These are phyloP conservation scores for Radiomyces spectabilis DNA, from an alignment of 192 early-diverging fungal genomes.

Conservation along the genomic window DNA sequence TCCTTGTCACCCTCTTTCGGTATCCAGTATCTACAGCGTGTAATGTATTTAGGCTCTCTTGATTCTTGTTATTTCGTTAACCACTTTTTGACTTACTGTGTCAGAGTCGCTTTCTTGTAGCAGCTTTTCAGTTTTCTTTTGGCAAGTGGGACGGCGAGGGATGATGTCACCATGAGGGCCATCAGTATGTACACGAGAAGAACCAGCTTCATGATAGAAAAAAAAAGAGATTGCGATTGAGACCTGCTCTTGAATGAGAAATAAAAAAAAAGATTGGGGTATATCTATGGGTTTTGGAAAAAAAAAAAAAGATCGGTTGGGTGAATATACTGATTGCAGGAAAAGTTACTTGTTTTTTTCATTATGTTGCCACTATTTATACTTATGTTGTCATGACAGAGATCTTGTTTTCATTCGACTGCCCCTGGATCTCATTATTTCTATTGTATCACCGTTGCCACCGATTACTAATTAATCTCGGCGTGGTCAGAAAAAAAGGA, in stretches of 20 bases:
- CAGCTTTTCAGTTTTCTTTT: constrained; percentile 1
- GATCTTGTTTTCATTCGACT: no score
- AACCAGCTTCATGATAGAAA: neutral
- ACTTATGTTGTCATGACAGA: no score
- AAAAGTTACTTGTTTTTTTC: no score
- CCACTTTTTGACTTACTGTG: neutral
- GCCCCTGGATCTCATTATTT: no score
- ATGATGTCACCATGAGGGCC: neutral
- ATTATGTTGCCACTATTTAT: no score
- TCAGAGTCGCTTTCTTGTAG: constrained; percentile 18
- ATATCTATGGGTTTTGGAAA: neutral
- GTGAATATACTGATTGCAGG: no score
- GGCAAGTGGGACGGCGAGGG: constrained; percentile 2
- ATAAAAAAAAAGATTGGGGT: neutral
- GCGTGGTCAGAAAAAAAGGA: no score
- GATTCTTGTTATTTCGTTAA: neutral
- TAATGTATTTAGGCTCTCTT: neutral
- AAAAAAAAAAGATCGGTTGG: neutral
- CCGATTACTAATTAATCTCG: no score
- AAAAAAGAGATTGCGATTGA: no score
- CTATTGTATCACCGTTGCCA: no score
- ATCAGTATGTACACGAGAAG: neutral
- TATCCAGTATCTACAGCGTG: constrained; percentile 23
- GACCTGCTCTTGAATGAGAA: no score
- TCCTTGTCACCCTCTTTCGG: constrained; percentile 28